Percentiles rank a stretch among this genome's conserved stretches.
phyloP scores from a whole-genome alignment of 73 alveolate species.

The Urostyla sp. region DNA sequence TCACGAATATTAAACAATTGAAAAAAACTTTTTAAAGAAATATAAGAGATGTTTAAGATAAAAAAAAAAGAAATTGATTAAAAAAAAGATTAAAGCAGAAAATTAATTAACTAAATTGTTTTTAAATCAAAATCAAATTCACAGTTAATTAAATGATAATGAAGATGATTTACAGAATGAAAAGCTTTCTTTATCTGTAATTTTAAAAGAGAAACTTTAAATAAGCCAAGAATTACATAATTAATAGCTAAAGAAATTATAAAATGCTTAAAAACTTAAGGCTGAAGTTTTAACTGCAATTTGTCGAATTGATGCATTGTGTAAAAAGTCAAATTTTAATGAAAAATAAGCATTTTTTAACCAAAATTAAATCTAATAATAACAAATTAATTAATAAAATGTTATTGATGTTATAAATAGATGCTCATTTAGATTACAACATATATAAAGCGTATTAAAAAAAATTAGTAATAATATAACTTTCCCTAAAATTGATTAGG shows the following conservation, averaged over 20 bases:
- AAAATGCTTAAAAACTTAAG: not conserved
- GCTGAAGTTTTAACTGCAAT: not conserved
- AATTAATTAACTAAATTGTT: not conserved
- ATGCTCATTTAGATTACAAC: slow-evolving; percentile 21
- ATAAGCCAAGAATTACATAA: not conserved
- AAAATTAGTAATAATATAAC: too few relatives aligned
- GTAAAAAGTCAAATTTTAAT: not conserved
- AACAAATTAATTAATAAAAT: not conserved
- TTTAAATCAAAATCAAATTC: not conserved
- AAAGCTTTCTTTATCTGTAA: too few relatives aligned
- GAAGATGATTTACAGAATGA: not conserved
- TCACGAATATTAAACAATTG: not conserved
- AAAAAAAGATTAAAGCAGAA: not conserved
- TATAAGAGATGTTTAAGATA: not conserved
- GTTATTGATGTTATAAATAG: not conserved
- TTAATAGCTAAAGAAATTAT: not conserved
- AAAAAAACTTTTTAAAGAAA: not conserved
- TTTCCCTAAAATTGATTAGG: too few relatives aligned
- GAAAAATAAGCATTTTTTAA: not conserved
- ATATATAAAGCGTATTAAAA: slow-evolving; percentile 4
- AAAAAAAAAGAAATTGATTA: not conserved
- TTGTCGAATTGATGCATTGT: slow-evolving; percentile 11
- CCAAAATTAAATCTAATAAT: not conserved
- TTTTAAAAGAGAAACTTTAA: not conserved
- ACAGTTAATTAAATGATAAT: not conserved